A percentile compares a stretch with the other conserved stretches of the same genome.
phyloP scores from a whole-genome alignment of 1,284 basidiomycete genomes.

The Macrocystidia cucumis region DNA sequence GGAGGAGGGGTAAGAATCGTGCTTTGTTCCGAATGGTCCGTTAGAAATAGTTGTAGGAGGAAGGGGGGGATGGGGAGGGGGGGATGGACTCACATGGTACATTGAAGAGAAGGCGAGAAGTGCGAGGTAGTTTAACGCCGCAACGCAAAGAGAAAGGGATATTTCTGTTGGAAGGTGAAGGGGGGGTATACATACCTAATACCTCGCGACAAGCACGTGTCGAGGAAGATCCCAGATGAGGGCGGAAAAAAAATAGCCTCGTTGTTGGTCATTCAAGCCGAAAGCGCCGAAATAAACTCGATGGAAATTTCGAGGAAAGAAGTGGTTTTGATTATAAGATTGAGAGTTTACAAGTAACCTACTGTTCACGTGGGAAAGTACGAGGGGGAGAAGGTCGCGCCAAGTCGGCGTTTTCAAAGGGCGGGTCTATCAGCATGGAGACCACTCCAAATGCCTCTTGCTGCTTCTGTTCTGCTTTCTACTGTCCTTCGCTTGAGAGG shows the following conservation, averaged over 20 bases:
- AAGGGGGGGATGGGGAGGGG: slow-evolving; percentile 10
- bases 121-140: slow-evolving; percentile 3
- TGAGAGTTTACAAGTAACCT: no score
- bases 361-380: no score
- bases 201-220: slow-evolving; percentile 33
- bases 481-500: slow-evolving; percentile 65
- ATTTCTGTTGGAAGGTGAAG: slow-evolving; percentile 9
- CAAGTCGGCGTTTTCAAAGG: no score
- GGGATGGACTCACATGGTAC: slow-evolving; percentile 17
- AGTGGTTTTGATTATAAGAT: no score
- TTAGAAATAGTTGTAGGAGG: slow-evolving; percentile 10
- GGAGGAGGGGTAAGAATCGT: slow-evolving; percentile 20
- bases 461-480: slow-evolving; percentile 70
- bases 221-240: no score
- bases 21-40: slow-evolving; percentile 17
- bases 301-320: no score
- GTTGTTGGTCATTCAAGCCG: no score
- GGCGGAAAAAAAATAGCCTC: no score
- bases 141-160: slow-evolving; percentile 1
- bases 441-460: slow-evolving; percentile 83
- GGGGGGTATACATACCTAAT: slow-evolving; percentile 19
- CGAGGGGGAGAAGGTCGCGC: no score
- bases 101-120: slow-evolving; percentile 9
- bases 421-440: slow-evolving; percentile 57
- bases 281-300: no score